Conservation (phyloP, 352 stramenopile genomes). For the Pythium oligandrum region DNA sequence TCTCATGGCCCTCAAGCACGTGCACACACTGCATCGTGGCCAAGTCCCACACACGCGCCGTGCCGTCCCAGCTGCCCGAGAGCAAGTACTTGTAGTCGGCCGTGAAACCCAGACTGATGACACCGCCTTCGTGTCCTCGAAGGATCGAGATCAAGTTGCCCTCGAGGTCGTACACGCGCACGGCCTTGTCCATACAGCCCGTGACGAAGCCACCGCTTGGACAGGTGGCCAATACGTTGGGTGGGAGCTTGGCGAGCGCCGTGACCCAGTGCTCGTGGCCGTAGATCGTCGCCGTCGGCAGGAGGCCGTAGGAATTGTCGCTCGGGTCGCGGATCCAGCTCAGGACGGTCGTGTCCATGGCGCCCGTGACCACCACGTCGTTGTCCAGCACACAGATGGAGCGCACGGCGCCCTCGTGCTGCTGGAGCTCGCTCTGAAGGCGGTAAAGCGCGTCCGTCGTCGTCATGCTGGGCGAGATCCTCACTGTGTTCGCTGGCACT, state of each 20-base stretch:
- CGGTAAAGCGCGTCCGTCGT: neutral
- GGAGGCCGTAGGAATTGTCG: slow-evolving; percentile 23
- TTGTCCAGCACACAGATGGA: slow-evolving; percentile 44
- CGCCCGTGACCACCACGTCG: slow-evolving; percentile 58
- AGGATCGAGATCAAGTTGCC: slow-evolving; percentile 38
- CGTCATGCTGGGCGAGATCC: slow-evolving; percentile 2
- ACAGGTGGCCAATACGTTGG: slow-evolving; percentile 16
- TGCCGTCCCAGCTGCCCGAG: slow-evolving; percentile 82
- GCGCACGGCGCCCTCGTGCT: slow-evolving; percentile 77
- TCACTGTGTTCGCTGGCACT: neutral
- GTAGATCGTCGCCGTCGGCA: slow-evolving; percentile 58
- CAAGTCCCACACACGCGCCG: slow-evolving; percentile 69
- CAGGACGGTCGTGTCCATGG: slow-evolving; percentile 67
- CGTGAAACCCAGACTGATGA: slow-evolving; percentile 64
- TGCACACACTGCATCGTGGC: slow-evolving; percentile 44
- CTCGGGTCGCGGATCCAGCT: slow-evolving; percentile 40
- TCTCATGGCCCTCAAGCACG: slow-evolving; percentile 64
- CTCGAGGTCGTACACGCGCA: slow-evolving; percentile 59
- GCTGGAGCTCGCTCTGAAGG: slow-evolving; percentile 47
- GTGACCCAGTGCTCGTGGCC: slow-evolving; percentile 86
- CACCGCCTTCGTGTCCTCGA: slow-evolving; percentile 61
- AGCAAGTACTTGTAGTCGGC: slow-evolving; percentile 38
- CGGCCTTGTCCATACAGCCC: slow-evolving; percentile 74
- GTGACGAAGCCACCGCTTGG: slow-evolving; percentile 55
- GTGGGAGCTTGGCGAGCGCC: slow-evolving; percentile 35